These are phyloP conservation scores for Xylaria palmicola DNA, from an alignment of 495 filamentous ascomycete species.

Conservation along the genomic window DNA sequence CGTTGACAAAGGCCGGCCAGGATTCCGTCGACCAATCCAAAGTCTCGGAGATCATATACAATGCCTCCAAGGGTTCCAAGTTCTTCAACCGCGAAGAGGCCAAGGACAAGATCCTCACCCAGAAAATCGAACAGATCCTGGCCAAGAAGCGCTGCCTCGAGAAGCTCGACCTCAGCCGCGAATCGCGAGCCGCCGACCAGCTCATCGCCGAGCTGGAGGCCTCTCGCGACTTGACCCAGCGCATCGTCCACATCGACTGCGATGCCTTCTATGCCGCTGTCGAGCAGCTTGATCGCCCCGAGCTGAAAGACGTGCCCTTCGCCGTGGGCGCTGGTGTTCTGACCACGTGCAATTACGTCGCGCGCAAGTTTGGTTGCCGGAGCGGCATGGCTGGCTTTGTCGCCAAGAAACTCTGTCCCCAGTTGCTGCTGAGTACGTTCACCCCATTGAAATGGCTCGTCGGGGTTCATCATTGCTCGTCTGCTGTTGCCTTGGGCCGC, in stretches of 20 bases:
- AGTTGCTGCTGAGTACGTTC: slow-evolving; percentile 56
- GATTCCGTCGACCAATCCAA: slow-evolving; percentile 91
- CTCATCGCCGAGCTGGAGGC: slow-evolving; percentile 76
- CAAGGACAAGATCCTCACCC: slow-evolving; percentile 77
- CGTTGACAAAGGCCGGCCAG: slow-evolving; percentile 91
- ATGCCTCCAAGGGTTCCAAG: slow-evolving; percentile 93
- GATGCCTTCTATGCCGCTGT: slow-evolving; percentile 98
- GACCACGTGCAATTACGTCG: slow-evolving; percentile 93
- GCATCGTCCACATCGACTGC: slow-evolving; percentile 90
- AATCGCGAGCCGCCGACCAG: slow-evolving; percentile 76
- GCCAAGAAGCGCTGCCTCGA: slow-evolving; percentile 75
- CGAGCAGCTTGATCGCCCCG: slow-evolving; percentile 86
- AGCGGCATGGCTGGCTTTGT: slow-evolving; percentile 97
- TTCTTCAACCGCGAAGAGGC: slow-evolving; percentile 92
- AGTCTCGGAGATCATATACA: slow-evolving; percentile 90
- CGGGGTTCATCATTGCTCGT: background rate
- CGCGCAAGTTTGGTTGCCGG: slow-evolving; percentile 83
- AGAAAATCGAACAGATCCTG: slow-evolving; percentile 81
- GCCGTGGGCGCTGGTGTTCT: slow-evolving; percentile 90
- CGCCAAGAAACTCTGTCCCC: slow-evolving; percentile 88
- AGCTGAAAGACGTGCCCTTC: slow-evolving; percentile 86
- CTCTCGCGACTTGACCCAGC: slow-evolving; percentile 76
- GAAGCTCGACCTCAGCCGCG: slow-evolving; percentile 66
- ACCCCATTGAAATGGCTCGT: background rate
- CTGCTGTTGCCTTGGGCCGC: background rate